phyloP scores from a whole-genome alignment of 1,284 basidiomycete species.

The Lentinus polychrous region DNA sequence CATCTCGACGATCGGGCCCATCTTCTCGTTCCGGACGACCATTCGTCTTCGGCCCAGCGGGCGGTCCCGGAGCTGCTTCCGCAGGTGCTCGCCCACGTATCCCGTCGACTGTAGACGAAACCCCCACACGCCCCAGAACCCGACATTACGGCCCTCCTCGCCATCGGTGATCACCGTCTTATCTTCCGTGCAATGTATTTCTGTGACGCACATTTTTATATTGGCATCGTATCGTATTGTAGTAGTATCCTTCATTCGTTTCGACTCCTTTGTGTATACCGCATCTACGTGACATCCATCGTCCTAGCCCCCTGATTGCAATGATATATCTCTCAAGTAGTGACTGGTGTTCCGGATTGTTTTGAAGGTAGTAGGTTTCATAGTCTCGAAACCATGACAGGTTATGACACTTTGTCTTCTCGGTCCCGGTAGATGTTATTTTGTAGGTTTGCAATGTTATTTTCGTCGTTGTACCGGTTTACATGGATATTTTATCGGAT shows the following conservation, averaged over 20 bases:
- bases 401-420: too few relatives aligned
- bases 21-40: background rate
- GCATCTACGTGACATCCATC: background rate
- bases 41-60: slow-evolving; percentile 7
- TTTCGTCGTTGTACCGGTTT: too few relatives aligned
- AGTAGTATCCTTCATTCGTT: background rate
- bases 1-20: background rate
- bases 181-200: slow-evolving; percentile 2
- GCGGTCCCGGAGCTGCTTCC: slow-evolving; percentile 6
- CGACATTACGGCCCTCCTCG: slow-evolving; percentile 28
- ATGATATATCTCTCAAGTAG: too few relatives aligned
- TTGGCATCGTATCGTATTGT: slow-evolving; percentile 1
- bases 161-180: slow-evolving; percentile 13
- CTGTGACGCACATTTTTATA: slow-evolving; percentile 3
- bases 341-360: too few relatives aligned
- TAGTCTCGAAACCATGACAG: too few relatives aligned
- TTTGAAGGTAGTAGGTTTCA: too few relatives aligned
- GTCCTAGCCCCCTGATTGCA: too few relatives aligned
- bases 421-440: too few relatives aligned
- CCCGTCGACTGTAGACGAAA: slow-evolving; percentile 44
- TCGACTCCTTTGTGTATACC: background rate
- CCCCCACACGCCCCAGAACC: slow-evolving; percentile 54
- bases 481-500: too few relatives aligned
- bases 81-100: slow-evolving; percentile 11
- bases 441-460: too few relatives aligned